Evolutionary conservation across 1,139 yeast species (phyloP), one percentile per base, ranked within the genome.

Genomic region (Lodderomyces elongisporus): DNA sequence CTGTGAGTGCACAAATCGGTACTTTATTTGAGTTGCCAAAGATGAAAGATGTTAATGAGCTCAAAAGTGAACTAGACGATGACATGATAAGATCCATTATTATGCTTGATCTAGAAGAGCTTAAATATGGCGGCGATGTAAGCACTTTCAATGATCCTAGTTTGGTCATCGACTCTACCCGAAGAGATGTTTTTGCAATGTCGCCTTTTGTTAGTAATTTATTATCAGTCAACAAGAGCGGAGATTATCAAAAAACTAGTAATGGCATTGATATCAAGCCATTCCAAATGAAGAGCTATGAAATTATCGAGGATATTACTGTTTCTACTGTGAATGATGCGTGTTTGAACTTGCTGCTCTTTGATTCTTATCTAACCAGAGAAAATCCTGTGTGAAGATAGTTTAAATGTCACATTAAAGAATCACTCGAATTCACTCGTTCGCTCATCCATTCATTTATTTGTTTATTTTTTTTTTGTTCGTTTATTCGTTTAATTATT

Each of bases 311-410:
- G 49, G 89, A 82, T 43, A 20, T 10, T 20, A 20, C 22, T 20
- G 10, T 10, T 10, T 58, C 64, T 1, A 8, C 16, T 25, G 58
- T 77, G 26, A 84, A 84, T 51, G 88, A 81, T 45, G 78, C 80
- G 2, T 77, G 88, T 18, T 56, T 85, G 16, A 83, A 82, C 48
- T 59, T 88, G 35, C 80, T 83, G 41, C 60, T 82, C 38, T 87
- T 89, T 52, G 91, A 83, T 45, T 80, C 91, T 1, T 75, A 79
- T 32, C 65, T 77, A 10, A 85, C 85, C 29, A 73, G 68, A 42
- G 80, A 77, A 47, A 84, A 85, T 46, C 32, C 32, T 6, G 6
- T 24, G 14, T 24, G 10, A 13, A 24, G 14, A n/a, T 20, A 8
- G 7, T 20, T 10, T 20, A 20, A 10, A 20, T 20, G 7, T 20